Percentiles rank a stretch among this genome's conserved stretches.
Evolutionary conservation across 768 basidiomycete species (phyloP).

Genomic region (Calvatia gigantea): DNA sequence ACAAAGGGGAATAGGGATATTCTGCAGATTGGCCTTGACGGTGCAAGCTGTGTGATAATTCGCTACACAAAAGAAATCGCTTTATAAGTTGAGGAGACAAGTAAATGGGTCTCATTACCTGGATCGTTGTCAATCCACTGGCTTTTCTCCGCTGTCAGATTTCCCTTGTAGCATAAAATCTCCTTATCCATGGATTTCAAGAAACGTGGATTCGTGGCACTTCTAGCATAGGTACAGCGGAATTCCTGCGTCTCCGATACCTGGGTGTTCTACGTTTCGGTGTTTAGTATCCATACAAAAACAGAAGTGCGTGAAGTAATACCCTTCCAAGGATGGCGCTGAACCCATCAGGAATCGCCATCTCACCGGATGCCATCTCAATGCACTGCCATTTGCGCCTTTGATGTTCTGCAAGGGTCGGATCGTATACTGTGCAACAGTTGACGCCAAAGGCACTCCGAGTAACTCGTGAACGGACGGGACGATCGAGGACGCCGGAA

Average conservation of each 20-base stretch:
- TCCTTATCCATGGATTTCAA: background rate
- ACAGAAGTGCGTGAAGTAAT: too few relatives aligned
- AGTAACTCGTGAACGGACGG: conserved; percentile 45
- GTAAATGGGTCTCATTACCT: background rate
- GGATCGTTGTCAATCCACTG: conserved; percentile 10
- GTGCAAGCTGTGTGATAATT: conserved; percentile 27
- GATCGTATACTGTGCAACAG: conserved; percentile 32
- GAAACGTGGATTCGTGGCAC: background rate
- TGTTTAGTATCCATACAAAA: too few relatives aligned
- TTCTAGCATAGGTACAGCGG: background rate
- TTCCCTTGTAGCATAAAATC: conserved; percentile 4
- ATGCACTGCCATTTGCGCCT: conserved; percentile 27
- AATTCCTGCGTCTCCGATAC: conserved; percentile 45
- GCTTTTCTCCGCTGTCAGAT: background rate
- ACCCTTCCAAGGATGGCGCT: too few relatives aligned
- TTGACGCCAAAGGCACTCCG: conserved; percentile 46
- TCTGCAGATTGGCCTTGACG: conserved; percentile 23
- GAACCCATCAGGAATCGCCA: conserved; percentile 37
- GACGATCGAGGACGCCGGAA: conserved; percentile 43
- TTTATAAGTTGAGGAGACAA: background rate
- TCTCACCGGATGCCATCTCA: conserved; percentile 34
- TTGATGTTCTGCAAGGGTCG: conserved; percentile 36
- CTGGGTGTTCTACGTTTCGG: conserved; percentile 43
- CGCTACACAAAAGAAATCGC: conserved; percentile 16
- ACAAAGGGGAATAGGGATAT: conserved; percentile 18